Evolutionary conservation across 2,329 filamentous ascomycete genomes (phyloP), one percentile per base, ranked within the genome.

Genomic region (Colletotrichum truncatum): DNA sequence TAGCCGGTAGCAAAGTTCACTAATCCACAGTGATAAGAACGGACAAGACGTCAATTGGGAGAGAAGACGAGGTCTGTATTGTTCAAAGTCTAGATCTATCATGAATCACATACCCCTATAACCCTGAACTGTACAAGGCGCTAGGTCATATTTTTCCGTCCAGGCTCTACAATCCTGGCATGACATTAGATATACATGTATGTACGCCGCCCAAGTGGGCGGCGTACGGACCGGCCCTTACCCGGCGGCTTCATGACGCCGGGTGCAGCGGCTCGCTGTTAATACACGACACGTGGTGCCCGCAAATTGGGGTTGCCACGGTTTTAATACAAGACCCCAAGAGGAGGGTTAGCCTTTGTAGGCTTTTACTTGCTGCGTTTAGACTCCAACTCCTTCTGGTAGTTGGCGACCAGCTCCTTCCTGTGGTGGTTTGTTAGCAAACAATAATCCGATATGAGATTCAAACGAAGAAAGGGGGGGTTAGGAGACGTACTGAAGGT

Each of bases 401-500:
- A 82, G 77, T 87, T 87, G 71, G 85, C 84, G 36, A 88, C 70
- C 59, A 89, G 77, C 70, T 89, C 86, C 76, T 86, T 89, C 73
- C 85, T 88, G 62, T 57, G 71, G 23, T 2, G 25, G 34, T 23
- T n/a, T 39, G 71, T 77, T 66, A 77, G 76, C 43, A 64, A 67
- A 53, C 18, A 41, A 16, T 49, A 9, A 61, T 73, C 32, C 68
- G n/a, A n/a, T n/a, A n/a, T n/a, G n/a, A n/a, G n/a, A n/a, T n/a
- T 51, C 34, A 30, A 25, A 18, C 48, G 32, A 23, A 18, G 16
- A 6, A 6, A 38, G 12, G 28, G 10, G 5, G 7, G 10, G 21
- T 41, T n/a, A n/a, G 21, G 9, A 58, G 45, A 88, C 90, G 76
- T 90, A 92, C 91, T 99, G 96, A 78, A 98, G 78, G 76, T 98